Percentiles rank a stretch among this genome's conserved stretches.
Conservation (phyloP, 768 basidiomycete species). For the Psilocybe subaeruginosa region DNA sequence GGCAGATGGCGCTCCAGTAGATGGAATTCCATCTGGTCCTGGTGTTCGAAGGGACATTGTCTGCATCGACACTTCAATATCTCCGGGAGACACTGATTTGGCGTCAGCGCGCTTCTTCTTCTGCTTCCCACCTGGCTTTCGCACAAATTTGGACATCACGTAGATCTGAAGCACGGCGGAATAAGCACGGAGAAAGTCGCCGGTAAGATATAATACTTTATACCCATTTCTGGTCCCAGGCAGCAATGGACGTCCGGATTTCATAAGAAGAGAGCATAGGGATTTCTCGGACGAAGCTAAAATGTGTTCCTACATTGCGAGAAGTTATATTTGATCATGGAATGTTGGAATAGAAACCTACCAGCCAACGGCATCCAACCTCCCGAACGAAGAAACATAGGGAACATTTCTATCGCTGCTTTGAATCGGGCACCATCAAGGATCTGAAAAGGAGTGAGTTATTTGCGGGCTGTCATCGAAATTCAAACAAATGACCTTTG, state of each 20-base stretch:
- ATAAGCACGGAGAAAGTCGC: neutral
- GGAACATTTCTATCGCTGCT: slow-evolving; percentile 51
- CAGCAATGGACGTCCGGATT: slow-evolving; percentile 54
- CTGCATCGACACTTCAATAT: slow-evolving; percentile 8
- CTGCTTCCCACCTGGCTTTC: slow-evolving; percentile 45
- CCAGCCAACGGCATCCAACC: slow-evolving; percentile 66
- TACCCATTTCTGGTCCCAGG: slow-evolving; percentile 86
- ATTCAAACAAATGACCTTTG: slow-evolving; percentile 51
- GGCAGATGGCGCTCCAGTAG: slow-evolving; percentile 25
- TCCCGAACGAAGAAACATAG: slow-evolving; percentile 57
- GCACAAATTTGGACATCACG: slow-evolving; percentile 64
- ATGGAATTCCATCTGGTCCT: slow-evolving; percentile 29
- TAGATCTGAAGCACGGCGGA: slow-evolving; percentile 50
- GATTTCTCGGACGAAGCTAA: slow-evolving; percentile 72
- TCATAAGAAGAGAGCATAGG: slow-evolving; percentile 65
- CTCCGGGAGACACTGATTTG: slow-evolving; percentile 6
- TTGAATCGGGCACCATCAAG: slow-evolving; percentile 54
- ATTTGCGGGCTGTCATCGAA: neutral
- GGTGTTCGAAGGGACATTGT: slow-evolving; percentile 38
- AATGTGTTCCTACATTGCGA: slow-evolving; percentile 56
- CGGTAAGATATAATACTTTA: slow-evolving; percentile 19
- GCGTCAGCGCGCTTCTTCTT: slow-evolving; percentile 9
- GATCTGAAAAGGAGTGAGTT: slow-evolving; percentile 25
- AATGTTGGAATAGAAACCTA: slow-evolving; percentile 24
- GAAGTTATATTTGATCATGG: neutral